phyloP scores from a whole-genome alignment of 2,329 filamentous ascomycete genomes.

The Blastomyces gilchristii region DNA sequence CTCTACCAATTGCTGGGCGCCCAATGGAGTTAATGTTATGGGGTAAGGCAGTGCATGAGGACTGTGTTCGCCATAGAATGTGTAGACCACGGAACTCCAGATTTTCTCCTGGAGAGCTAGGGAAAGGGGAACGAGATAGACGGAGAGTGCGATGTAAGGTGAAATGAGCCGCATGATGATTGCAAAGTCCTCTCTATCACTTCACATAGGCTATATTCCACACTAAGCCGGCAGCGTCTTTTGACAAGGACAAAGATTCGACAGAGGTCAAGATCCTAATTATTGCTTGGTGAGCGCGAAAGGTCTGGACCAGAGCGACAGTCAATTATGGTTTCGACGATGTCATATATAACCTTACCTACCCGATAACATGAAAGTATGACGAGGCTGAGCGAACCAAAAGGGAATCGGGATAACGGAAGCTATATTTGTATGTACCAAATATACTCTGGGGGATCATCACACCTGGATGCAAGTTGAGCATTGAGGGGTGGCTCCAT shows the following conservation, averaged over 20 bases:
- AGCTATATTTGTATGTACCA: background rate
- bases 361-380: background rate
- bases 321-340: background rate
- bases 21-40: slow-evolving; percentile 41
- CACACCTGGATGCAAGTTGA: background rate
- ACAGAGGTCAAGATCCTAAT: background rate
- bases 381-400: background rate
- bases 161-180: background rate
- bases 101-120: slow-evolving; percentile 26
- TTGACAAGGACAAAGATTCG: background rate
- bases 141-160: background rate
- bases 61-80: slow-evolving; percentile 46
- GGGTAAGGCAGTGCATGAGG: slow-evolving; percentile 33
- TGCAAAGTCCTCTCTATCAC: background rate
- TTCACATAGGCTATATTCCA: background rate
- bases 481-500: background rate
- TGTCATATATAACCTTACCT: slow-evolving; percentile 1
- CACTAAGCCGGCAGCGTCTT: background rate
- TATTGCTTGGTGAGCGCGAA: background rate
- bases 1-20: slow-evolving; percentile 44
- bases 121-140: background rate
- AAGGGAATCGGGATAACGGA: background rate
- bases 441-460: background rate
- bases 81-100: slow-evolving; percentile 45
- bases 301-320: background rate